Conservation (phyloP, 140 eudicot genomes). For the Bidens hawaiensis region DNA sequence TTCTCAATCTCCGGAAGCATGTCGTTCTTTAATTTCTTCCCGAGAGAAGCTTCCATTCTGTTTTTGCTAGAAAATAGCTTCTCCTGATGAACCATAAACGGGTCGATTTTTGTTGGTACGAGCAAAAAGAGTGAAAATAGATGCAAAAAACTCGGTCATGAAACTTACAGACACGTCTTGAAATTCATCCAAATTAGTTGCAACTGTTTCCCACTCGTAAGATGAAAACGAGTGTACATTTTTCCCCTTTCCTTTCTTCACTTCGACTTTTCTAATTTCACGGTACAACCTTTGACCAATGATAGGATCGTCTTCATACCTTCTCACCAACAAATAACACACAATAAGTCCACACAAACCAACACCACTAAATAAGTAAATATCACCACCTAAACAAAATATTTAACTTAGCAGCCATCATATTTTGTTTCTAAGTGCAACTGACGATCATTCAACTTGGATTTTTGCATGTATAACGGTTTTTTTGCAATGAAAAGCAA, state of each 20-base stretch:
- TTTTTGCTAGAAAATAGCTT: conserved; percentile 87
- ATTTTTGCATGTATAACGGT: neutral
- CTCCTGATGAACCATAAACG: conserved; percentile 41
- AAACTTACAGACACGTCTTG: conserved; percentile 80
- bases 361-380: conserved; percentile 4
- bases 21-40: conserved; percentile 80
- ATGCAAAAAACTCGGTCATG: neutral
- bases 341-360: conserved; percentile 4
- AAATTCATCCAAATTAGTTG: conserved; percentile 93
- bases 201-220: conserved; percentile 94
- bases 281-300: conserved; percentile 93
- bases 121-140: neutral
- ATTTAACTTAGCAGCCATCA: neutral
- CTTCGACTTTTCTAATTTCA: conserved; percentile 81
- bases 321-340: conserved; percentile 17
- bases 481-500: conserved; percentile 1
- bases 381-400: neutral
- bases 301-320: conserved; percentile 96
- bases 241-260: conserved; percentile 82
- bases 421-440: conserved; percentile 5
- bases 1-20: conserved; percentile 98
- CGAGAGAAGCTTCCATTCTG: conserved; percentile 81
- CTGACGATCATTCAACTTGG: neutral
- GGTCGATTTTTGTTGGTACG: neutral
- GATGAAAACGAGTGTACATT: conserved; percentile 64